Evolutionary conservation across 257 asterid species (phyloP).

Genomic region (Solanum arcanum): DNA sequence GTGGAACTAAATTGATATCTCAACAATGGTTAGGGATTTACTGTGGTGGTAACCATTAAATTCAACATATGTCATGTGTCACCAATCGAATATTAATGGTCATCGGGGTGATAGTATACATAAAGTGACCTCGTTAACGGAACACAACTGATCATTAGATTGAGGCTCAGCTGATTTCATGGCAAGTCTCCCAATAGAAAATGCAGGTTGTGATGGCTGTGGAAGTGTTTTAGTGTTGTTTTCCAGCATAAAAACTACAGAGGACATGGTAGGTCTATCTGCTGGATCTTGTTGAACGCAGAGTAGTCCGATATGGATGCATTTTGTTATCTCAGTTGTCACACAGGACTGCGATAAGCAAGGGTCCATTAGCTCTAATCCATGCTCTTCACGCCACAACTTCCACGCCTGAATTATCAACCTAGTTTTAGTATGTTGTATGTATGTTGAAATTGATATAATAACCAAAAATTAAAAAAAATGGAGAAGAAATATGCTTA

Average conservation of each 20-base stretch:
- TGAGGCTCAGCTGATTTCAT: background rate
- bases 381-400: background rate
- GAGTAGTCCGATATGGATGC: background rate
- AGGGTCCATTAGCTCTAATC: background rate
- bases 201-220: background rate
- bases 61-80: background rate
- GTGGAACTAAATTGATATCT: too few relatives aligned
- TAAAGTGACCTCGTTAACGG: background rate
- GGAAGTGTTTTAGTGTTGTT: background rate
- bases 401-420: background rate
- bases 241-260: background rate
- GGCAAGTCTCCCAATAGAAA: background rate
- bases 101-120: background rate
- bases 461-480: background rate
- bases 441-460: background rate
- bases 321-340: background rate
- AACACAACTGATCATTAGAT: background rate
- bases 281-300: background rate
- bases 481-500: background rate
- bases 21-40: too few relatives aligned
- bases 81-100: background rate
- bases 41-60: too few relatives aligned
- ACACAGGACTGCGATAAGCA: background rate
- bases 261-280: slow-evolving; percentile 1
- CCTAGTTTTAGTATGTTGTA: background rate